Evolutionary conservation across 495 filamentous ascomycete genomes (phyloP).

Genomic region (Trichoderma orchidacearum): DNA sequence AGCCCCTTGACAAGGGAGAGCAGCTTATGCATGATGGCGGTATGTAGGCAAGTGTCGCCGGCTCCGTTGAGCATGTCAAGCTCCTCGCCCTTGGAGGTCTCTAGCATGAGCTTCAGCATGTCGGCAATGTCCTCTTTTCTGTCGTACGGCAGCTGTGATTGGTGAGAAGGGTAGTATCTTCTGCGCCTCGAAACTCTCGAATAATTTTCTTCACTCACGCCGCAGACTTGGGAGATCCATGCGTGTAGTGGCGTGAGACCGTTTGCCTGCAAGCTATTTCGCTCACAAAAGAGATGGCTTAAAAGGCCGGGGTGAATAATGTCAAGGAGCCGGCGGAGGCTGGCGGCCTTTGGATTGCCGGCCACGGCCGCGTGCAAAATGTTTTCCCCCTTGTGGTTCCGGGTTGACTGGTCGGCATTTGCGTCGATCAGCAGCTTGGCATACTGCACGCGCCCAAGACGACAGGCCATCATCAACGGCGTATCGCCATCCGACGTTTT

Average conservation of each 20-base stretch:
- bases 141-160: not conserved
- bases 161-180: not conserved
- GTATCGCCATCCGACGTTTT: slow-evolving; percentile 42
- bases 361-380: slow-evolving; percentile 42
- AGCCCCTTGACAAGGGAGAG: slow-evolving; percentile 27
- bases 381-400: slow-evolving; percentile 39
- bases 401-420: slow-evolving; percentile 49
- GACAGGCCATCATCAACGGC: slow-evolving; percentile 46
- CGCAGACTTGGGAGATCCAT: slow-evolving; percentile 12
- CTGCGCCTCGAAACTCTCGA: not conserved
- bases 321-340: slow-evolving; percentile 29
- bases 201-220: not conserved
- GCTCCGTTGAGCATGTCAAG: slow-evolving; percentile 49
- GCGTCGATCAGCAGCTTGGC: slow-evolving; percentile 46
- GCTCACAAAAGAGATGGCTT: slow-evolving; percentile 21
- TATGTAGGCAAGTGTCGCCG: slow-evolving; percentile 53
- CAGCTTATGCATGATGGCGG: slow-evolving; percentile 27
- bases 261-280: slow-evolving; percentile 15
- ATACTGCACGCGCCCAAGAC: slow-evolving; percentile 30
- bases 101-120: slow-evolving; percentile 28
- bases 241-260: slow-evolving; percentile 27
- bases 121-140: slow-evolving; percentile 8
- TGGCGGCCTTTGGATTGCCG: slow-evolving; percentile 9
- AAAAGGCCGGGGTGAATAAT: slow-evolving; percentile 38
- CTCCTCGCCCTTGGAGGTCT: slow-evolving; percentile 36